Base-by-base conservation (phyloP, 345 rosid genomes). In the Erucastrum elatum region DNA sequence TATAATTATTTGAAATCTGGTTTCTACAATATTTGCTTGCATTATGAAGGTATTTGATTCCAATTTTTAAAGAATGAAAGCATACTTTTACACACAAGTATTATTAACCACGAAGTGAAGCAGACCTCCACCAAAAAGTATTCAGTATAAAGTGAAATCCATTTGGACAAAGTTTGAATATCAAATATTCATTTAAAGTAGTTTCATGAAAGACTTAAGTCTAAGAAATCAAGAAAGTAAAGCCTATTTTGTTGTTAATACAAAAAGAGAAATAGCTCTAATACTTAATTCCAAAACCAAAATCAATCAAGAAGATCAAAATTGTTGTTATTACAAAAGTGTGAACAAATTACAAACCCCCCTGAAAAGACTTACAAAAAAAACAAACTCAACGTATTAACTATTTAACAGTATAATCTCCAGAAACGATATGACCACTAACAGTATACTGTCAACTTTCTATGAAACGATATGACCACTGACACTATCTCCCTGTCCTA, bases 401-500 rank as follows among this genome's bases (percentile, higher is more conserved):
- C 55, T 39, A 71, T 63, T 77, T 11, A 78, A 65, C 81, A 64
- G 67, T 59, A 59, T 33, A 66, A 78, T 39, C 51, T 46, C 33
- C 12, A 44, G 37, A 61, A 49, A 60, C 64, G 73, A 72, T 68
- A 68, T 78, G 55, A 72, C 72, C 59, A 60, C 53, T n/a, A 69
- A 72, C 68, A 59, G 46, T 25, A 49, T 49, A 68, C 70, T 26
- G 75, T 73, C 74, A 67, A 78, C 78, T 73, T 64, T 79, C 77
- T 79, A 73, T 72, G 46, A 67, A 73, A 21, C 64, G 73, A 72
- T 68, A 68, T 78, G 55, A 72, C 72, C 59, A 60, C 53, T n/a
- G 74, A 72, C 68, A 59, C 73, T 72, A 64, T 69, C 75, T 77
- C 68, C n/a, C 51, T 71, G 68, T 72, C 77, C 77, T 73, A 63